Percentiles rank a stretch among this genome's conserved stretches.
Conservation (phyloP, 176 grass and related monocot genomes). For the Oryza brachyantha region DNA sequence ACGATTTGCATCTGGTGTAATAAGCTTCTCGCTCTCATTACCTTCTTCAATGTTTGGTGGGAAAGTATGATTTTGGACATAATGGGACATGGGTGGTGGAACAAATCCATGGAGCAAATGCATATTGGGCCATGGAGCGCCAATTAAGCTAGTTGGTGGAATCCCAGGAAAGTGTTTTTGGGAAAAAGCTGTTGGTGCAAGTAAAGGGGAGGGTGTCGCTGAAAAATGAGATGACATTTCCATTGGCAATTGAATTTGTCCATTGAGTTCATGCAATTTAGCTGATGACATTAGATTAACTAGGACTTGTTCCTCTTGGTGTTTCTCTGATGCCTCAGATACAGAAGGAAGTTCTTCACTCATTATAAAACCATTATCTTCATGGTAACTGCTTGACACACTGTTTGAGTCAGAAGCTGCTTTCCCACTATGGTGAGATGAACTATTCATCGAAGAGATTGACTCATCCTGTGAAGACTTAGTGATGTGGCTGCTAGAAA, state of each 20-base stretch:
- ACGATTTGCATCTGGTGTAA: conserved; percentile 32
- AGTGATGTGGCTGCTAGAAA: conserved; percentile 45
- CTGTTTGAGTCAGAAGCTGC: conserved; percentile 67
- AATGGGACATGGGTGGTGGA: conserved; percentile 54
- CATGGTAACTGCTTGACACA: conserved; percentile 61
- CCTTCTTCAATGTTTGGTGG: conserved; percentile 44
- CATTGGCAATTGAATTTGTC: conserved; percentile 59
- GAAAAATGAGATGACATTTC: conserved; percentile 55
- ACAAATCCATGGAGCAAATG: conserved; percentile 57
- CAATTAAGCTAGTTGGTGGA: conserved; percentile 57
- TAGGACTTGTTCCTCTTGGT: conserved; percentile 67
- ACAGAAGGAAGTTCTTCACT: conserved; percentile 73
- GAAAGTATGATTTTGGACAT: conserved; percentile 45
- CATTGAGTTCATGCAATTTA: conserved; percentile 73
- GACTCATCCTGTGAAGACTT: conserved; percentile 70
- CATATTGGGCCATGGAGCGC: conserved; percentile 59
- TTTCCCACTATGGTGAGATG: conserved; percentile 51
- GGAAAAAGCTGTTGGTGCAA: conserved; percentile 47
- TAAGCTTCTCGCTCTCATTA: conserved; percentile 42
- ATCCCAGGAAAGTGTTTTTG: conserved; percentile 59
- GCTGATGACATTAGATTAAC: conserved; percentile 75
- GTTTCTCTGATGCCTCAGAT: conserved; percentile 60
- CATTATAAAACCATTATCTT: conserved; percentile 55
- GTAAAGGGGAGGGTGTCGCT: conserved; percentile 41
- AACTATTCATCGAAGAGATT: conserved; percentile 44